These are phyloP conservation scores for Fusarium nisikadoi DNA, from an alignment of 2,329 filamentous ascomycete species.

Conservation along the genomic window DNA sequence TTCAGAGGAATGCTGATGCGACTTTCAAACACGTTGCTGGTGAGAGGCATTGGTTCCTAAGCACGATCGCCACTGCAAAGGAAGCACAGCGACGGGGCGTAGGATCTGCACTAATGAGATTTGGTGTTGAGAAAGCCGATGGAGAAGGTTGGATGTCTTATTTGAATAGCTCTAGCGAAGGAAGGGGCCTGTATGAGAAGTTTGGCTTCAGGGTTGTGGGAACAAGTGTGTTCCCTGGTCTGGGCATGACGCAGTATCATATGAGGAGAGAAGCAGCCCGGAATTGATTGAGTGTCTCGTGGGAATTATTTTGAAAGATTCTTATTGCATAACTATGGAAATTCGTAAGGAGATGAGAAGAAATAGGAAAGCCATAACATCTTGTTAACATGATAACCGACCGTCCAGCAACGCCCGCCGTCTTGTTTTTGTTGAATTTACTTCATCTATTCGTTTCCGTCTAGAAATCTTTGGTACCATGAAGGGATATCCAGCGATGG, in stretches of 20 bases:
- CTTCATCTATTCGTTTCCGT: conserved; percentile 30
- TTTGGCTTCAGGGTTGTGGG: conserved; percentile 45
- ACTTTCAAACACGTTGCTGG: conserved; percentile 41
- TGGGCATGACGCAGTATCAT: conserved; percentile 42
- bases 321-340: conserved; percentile 27
- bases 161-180: conserved; percentile 44
- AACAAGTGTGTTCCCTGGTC: conserved; percentile 32
- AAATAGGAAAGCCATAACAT: conserved; percentile 26
- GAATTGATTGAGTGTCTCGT: neutral
- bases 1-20: conserved; percentile 47
- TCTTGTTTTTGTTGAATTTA: conserved; percentile 20
- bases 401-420: conserved; percentile 35
- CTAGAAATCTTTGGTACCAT: conserved; percentile 8
- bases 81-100: conserved; percentile 48
- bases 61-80: conserved; percentile 47
- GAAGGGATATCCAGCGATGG: conserved; percentile 5
- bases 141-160: conserved; percentile 44
- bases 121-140: conserved; percentile 47
- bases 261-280: conserved; percentile 44
- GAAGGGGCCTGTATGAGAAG: conserved; percentile 44
- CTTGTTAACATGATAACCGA: conserved; percentile 26
- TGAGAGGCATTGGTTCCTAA: conserved; percentile 49
- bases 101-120: conserved; percentile 48
- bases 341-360: conserved; percentile 26
- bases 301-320: conserved; percentile 13